Evolutionary conservation across 2,329 filamentous ascomycete genomes (phyloP).

Genomic region (Sporothrix protearum): DNA sequence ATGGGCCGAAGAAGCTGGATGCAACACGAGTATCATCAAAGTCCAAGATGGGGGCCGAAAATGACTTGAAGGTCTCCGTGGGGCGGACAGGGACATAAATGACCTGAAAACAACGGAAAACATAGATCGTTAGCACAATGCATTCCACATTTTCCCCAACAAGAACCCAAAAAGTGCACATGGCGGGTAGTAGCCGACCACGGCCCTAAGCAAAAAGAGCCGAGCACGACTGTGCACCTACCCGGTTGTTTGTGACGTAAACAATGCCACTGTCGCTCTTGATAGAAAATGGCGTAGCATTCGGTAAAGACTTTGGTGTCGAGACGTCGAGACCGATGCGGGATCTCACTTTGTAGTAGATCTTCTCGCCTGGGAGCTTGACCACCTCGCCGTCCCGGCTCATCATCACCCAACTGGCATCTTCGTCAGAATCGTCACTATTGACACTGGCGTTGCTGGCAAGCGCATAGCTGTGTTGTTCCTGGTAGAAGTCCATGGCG

Average conservation of each 20-base stretch:
- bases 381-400: conserved; percentile 70
- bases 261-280: conserved; percentile 72
- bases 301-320: conserved; percentile 63
- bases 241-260: conserved; percentile 81
- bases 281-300: conserved; percentile 60
- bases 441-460: conserved; percentile 39
- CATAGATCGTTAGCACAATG: background rate
- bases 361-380: conserved; percentile 77
- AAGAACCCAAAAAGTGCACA: background rate
- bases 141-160: too few species aligned
- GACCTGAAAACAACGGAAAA: conserved; percentile 51
- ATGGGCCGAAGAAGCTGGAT: conserved; percentile 88
- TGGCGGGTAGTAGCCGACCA: background rate
- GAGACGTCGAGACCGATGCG: conserved; percentile 74
- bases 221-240: conserved; percentile 42
- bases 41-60: conserved; percentile 83
- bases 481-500: conserved; percentile 29
- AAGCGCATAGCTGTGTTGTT: conserved; percentile 40
- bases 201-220: background rate
- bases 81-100: conserved; percentile 78
- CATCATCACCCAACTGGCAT: conserved; percentile 84
- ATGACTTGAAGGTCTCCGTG: conserved; percentile 72
- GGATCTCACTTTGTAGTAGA: conserved; percentile 74
- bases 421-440: conserved; percentile 53
- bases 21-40: conserved; percentile 81